Base-by-base conservation (phyloP, 305 asterid genomes). In the Fraxinus latifolia region DNA sequence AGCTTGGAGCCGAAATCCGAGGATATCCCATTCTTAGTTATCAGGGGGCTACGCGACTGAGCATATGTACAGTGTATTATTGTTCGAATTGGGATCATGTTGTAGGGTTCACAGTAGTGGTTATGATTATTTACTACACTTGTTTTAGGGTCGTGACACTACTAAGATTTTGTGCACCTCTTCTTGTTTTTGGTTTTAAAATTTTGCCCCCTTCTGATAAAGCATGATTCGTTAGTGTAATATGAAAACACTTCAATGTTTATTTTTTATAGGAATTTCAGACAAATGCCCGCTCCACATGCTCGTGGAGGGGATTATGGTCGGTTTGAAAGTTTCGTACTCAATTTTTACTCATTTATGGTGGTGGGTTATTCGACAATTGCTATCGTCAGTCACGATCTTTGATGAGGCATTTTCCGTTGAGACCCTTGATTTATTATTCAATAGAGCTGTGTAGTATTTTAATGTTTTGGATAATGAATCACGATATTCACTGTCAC, bases 31-130 rank as follows among this genome's bases (percentile, higher is more conserved):
- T 47, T 47, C 58, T 34, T 77, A 47, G 88, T 77, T 77, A 44
- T 74, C 34, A 19, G 58, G 76, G 47, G 78, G 42, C 7, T 55
- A 83, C 32, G 84, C 85, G 37, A 86, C 55, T 77, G 50, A 84
- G 44, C 76, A 77, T 85, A 23, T 91, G 93, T 93, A 91, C 91
- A 90, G 90, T 87, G 85, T 86, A 86, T 79, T 82, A 84, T 77
- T 81, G 82, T 85, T 83, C 62, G 71, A 29, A 76, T 68, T 67
- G 86, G 87, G 82, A 27, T 58, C 47, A 25, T 68, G 71, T 77
- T 62, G 37, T 84, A 79, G 84, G 83, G 78, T 81, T 71, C 79
- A 47, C 60, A 50, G 21, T n/a, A 23, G 62, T 53, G 62, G 62
- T 31, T 77, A 80, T 81, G 88, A 78, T 82, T 88, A 83, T 89